Percentiles rank a stretch among this genome's conserved stretches.
Conservation (phyloP, 2,329 filamentous ascomycete species). For the Aspergillus sp. region DNA sequence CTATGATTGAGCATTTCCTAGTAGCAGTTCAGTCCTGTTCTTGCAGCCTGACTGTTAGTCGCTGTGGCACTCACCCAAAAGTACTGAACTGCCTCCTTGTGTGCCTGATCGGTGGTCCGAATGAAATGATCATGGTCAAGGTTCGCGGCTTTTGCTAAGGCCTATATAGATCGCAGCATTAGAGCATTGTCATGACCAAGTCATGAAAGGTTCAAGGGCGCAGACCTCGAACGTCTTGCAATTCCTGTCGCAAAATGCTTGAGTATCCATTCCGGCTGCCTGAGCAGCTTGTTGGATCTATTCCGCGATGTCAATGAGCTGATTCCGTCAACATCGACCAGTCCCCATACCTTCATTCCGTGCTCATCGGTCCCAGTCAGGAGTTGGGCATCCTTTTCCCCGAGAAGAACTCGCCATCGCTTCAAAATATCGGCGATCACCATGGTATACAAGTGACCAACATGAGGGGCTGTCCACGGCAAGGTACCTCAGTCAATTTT, state of each 20-base stretch:
- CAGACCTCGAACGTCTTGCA: constrained; percentile 64
- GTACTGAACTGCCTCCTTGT: constrained; percentile 76
- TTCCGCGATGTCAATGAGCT: not conserved
- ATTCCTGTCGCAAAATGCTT: constrained; percentile 81
- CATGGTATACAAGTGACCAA: constrained; percentile 92
- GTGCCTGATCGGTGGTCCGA: constrained; percentile 76
- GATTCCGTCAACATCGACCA: not conserved
- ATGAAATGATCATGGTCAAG: constrained; percentile 81
- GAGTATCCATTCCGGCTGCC: constrained; percentile 61
- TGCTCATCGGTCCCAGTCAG: constrained; percentile 95
- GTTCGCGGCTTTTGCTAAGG: constrained; percentile 60
- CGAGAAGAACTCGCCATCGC: constrained; percentile 75
- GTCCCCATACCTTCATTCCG: constrained; percentile 64
- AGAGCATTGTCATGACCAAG: not conserved
- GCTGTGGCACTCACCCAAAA: constrained; percentile 57
- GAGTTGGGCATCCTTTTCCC: constrained; percentile 57
- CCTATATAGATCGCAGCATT: constrained; percentile 22
- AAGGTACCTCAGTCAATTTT: constrained; percentile 1
- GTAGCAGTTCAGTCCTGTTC: constrained; percentile 2
- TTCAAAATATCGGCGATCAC: constrained; percentile 85
- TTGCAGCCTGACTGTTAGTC: not conserved
- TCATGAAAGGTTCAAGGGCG: not conserved
- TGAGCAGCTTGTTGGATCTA: constrained; percentile 75
- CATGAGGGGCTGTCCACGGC: constrained; percentile 63
- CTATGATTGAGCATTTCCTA: constrained; percentile 62